Evolutionary conservation across 2,329 filamentous ascomycete species (phyloP).

Genomic region (Fusarium nurragi): DNA sequence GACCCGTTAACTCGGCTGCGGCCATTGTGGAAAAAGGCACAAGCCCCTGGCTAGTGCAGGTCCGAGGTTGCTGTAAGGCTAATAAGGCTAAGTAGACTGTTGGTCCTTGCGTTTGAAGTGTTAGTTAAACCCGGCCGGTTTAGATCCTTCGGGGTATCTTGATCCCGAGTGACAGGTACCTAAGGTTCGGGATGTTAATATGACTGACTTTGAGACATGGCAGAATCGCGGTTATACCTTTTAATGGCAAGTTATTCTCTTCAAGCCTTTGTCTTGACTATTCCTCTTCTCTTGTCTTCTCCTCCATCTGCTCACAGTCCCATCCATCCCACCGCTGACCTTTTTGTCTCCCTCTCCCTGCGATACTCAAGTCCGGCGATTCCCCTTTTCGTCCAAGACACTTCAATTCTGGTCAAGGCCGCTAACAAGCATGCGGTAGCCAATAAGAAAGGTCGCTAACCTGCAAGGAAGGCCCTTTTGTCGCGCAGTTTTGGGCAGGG

Average conservation of each 20-base stretch:
- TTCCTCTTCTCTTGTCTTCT: background rate
- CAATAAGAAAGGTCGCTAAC: background rate
- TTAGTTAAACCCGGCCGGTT: background rate
- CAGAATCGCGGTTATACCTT: background rate
- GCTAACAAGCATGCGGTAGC: constrained; percentile 15
- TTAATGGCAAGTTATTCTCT: background rate
- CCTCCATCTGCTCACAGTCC: background rate
- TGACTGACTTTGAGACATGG: background rate
- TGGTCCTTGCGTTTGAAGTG: too few species aligned
- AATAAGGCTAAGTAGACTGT: background rate
- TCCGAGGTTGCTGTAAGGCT: constrained; percentile 25
- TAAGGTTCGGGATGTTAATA: background rate
- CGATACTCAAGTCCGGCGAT: constrained; percentile 24
- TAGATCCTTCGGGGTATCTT: background rate
- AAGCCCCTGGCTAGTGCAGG: constrained; percentile 23
- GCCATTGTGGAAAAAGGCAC: background rate
- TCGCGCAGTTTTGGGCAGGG: constrained; percentile 11
- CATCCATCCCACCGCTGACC: background rate
- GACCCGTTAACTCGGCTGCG: background rate
- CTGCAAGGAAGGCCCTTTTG: constrained; percentile 24
- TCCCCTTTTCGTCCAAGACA: constrained; percentile 23
- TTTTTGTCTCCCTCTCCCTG: constrained; percentile 6
- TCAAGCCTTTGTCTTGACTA: background rate
- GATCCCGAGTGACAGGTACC: background rate
- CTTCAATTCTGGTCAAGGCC: background rate